phyloP scores from a whole-genome alignment of 2,329 filamentous ascomycete species.

The Ceratocystis cubensis region DNA sequence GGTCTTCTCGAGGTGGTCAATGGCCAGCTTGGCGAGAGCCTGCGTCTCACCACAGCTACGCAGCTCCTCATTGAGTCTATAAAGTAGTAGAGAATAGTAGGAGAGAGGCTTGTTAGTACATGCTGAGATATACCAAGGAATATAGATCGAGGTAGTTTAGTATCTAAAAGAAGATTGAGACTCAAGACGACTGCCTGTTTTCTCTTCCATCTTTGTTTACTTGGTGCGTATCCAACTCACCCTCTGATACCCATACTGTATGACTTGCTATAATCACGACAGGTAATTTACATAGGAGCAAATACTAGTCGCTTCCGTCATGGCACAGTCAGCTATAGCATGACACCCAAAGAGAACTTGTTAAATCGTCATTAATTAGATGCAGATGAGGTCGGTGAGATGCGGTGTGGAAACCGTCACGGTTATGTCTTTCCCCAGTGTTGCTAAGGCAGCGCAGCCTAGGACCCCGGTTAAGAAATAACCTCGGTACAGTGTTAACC shows the following conservation, averaged over 20 bases:
- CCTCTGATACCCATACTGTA: constrained; percentile 52
- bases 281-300: too few relatives aligned
- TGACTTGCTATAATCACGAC: not conserved
- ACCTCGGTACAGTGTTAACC: not conserved
- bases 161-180: not conserved
- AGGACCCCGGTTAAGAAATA: not conserved
- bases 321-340: too few relatives aligned
- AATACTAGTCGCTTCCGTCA: too few relatives aligned
- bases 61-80: constrained; percentile 80
- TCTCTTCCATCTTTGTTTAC: not conserved
- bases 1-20: constrained; percentile 59
- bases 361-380: too few relatives aligned
- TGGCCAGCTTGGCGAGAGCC: constrained; percentile 69
- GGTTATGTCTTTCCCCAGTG: not conserved
- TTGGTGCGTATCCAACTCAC: constrained; percentile 29
- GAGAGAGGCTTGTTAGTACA: constrained; percentile 2
- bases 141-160: not conserved
- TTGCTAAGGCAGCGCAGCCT: not conserved
- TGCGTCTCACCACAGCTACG: constrained; percentile 62
- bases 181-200: too few relatives aligned
- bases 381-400: not conserved
- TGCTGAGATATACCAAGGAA: not conserved
- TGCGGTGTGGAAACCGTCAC: not conserved
- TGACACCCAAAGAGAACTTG: too few relatives aligned
- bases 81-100: too few relatives aligned